These are phyloP conservation scores for Artemisia annua DNA, from an alignment of 129 eudicot species.

Conservation along the genomic window DNA sequence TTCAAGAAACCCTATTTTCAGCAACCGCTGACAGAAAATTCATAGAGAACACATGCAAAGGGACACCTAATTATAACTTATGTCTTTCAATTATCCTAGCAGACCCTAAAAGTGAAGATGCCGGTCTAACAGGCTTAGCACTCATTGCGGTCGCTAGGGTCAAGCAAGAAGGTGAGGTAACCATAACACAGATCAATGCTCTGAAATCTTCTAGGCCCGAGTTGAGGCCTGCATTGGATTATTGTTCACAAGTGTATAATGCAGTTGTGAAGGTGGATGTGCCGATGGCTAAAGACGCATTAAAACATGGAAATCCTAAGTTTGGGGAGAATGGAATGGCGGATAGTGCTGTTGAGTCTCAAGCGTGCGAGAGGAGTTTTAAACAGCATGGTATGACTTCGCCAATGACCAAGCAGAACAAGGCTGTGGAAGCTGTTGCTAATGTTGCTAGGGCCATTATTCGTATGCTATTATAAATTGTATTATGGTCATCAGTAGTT, in stretches of 20 bases:
- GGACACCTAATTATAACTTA: neutral
- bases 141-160: neutral
- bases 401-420: conserved; percentile 22
- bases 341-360: conserved; percentile 34
- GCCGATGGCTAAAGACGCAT: conserved; percentile 25
- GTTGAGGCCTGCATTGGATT: neutral
- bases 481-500: no score
- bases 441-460: conserved; percentile 37
- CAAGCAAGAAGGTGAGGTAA: neutral
- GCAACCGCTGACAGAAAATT: neutral
- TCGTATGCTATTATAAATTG: conserved; percentile 21
- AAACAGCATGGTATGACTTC: conserved; percentile 14
- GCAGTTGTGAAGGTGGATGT: conserved; percentile 33
- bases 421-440: conserved; percentile 32
- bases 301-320: conserved; percentile 35
- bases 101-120: neutral
- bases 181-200: neutral
- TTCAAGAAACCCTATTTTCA: neutral
- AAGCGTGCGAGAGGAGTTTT: conserved; percentile 39
- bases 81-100: neutral
- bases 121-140: neutral
- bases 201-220: neutral
- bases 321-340: conserved; percentile 52
- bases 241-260: neutral
- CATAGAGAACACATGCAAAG: neutral